Conservation (phyloP, 768 basidiomycete genomes). For the Vararia minispora region DNA sequence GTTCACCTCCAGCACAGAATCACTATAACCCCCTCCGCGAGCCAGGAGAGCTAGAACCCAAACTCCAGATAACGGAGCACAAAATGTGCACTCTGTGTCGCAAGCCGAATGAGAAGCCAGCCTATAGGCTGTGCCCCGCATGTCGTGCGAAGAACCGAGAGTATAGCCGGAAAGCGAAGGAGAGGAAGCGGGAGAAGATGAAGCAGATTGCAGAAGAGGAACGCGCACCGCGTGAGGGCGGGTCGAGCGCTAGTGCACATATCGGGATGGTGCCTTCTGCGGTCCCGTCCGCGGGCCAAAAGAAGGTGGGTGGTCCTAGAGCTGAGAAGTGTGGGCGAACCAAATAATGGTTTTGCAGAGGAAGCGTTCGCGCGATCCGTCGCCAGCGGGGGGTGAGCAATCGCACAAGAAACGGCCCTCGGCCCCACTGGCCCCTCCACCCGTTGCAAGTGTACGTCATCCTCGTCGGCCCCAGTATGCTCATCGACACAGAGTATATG, state of each 20-base stretch:
- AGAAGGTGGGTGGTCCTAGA: not conserved
- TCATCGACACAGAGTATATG: not conserved
- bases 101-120: not conserved
- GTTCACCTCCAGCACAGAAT: too few relatives aligned
- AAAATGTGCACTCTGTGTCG: not conserved
- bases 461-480: not conserved
- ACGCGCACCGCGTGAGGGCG: not conserved
- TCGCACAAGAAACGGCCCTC: not conserved
- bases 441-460: not conserved
- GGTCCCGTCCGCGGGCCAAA: not conserved
- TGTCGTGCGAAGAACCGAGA: slow-evolving; percentile 1
- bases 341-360: not conserved
- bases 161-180: not conserved
- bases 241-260: not conserved
- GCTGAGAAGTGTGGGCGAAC: not conserved
- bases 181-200: not conserved
- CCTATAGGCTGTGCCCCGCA: not conserved
- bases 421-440: not conserved
- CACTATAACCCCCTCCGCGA: not conserved
- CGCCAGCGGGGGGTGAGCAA: too few relatives aligned
- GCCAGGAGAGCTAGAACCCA: not conserved
- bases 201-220: too few relatives aligned
- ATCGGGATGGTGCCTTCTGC: not conserved
- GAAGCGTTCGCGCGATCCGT: not conserved
- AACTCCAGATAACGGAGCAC: not conserved